Evolutionary conservation across 805 yeast genomes (phyloP).

Genomic region (Kregervanrija delftensis): DNA sequence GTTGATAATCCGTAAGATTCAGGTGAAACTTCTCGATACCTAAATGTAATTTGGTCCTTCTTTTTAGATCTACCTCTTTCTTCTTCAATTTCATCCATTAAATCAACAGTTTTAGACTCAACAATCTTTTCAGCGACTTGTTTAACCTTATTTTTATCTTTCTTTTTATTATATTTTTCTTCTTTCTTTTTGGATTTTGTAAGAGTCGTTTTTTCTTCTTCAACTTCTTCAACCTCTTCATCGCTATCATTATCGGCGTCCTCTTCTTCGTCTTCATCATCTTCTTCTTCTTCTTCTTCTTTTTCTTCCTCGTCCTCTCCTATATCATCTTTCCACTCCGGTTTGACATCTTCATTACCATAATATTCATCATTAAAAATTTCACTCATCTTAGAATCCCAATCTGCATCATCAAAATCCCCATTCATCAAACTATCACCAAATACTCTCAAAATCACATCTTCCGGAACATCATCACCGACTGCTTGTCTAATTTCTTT

Average conservation of each 20-base stretch:
- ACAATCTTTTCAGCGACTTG: slow-evolving; percentile 72
- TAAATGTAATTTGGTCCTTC: slow-evolving; percentile 51
- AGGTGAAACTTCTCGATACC: slow-evolving; percentile 92
- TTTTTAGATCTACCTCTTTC: slow-evolving; percentile 54
- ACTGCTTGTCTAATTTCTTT: slow-evolving; percentile 59
- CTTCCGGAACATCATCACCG: slow-evolving; percentile 57
- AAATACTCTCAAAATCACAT: slow-evolving; percentile 53
- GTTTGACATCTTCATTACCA: slow-evolving; percentile 49
- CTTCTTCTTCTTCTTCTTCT: slow-evolving; percentile 37
- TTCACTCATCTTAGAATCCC: slow-evolving; percentile 83
- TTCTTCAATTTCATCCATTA: slow-evolving; percentile 63
- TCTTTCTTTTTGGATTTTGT: slow-evolving; percentile 47
- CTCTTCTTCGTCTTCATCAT: slow-evolving; percentile 32
- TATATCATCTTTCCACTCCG: slow-evolving; percentile 50
- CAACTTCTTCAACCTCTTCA: slow-evolving; percentile 18
- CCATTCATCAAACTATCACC: slow-evolving; percentile 74
- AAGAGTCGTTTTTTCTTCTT: slow-evolving; percentile 32
- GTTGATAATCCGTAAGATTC: slow-evolving; percentile 83
- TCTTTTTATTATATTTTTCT: slow-evolving; percentile 47
- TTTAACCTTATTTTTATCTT: slow-evolving; percentile 53
- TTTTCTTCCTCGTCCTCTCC: slow-evolving; percentile 14
- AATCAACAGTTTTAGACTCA: slow-evolving; percentile 59
- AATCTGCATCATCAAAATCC: slow-evolving; percentile 83
- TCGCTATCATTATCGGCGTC: slow-evolving; percentile 22
- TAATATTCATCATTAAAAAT: slow-evolving; percentile 83